Base-by-base conservation (phyloP, 176 grass and related monocot species). In the Musa itinerans region DNA sequence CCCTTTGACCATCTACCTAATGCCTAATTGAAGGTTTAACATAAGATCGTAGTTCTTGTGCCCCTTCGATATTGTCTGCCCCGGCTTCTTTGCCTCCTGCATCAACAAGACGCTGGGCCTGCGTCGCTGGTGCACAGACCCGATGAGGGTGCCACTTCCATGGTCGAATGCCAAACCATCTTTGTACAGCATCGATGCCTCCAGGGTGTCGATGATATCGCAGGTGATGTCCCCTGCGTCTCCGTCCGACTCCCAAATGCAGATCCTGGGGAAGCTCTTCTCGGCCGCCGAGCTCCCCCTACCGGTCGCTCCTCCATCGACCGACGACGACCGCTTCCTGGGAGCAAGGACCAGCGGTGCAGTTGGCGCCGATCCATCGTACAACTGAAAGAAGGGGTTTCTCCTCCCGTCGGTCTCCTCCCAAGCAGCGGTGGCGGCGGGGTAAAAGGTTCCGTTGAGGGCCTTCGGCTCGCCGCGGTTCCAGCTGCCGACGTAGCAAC, bases 21-120 rank as follows among this genome's bases (percentile, higher is more conserved):
- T 92, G 59, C 92, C 92, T 73, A 96, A 78, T 74, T 96, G 92
- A 79, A 96, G 85, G 78, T 96, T 90, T 24, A 89, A 81, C 92
- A 96, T 96, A 34, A 96, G 86, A 56, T 96, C 92, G 78, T 96
- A 96, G 75, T 92, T 96, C 78, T 89, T 96, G 65, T 96, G 92
- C 13, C 92, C 92, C 78, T 92, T 96, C 85, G 90, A 88, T 81
- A 96, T 96, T 53, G 87, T 96, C 78, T 96, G 89, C 65, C 92
- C 92, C 0, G 87, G 92, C 69, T 90, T 88, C 74, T 96, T 96
- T 3, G 55, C 72, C 80, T 96, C 89, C 0, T 86, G 86, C 23
- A 84, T 87, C 4, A 79, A 69, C 68, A 74, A 25, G 29, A 53
- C 67, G 63, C 61, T 62, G 50, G 55, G 17, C 53, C 29, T 87